A percentile compares a stretch with the other conserved stretches of the same genome.
These are phyloP conservation scores for Diaporthe destruens DNA, from an alignment of 2,329 filamentous ascomycete genomes.

Conservation along the genomic window DNA sequence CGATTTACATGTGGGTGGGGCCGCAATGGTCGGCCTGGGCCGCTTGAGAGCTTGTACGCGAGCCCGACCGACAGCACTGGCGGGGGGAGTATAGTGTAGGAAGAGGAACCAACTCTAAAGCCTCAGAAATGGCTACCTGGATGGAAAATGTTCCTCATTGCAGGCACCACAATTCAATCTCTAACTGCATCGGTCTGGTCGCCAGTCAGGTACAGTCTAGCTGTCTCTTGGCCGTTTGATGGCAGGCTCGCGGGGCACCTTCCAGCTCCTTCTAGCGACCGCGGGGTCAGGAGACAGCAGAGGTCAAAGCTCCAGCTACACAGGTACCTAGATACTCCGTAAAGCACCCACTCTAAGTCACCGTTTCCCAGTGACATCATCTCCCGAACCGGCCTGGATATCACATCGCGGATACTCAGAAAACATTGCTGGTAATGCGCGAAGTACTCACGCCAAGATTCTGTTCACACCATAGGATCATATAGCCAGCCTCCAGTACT, in stretches of 20 bases:
- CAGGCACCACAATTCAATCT: too few relatives aligned
- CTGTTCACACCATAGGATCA: too few relatives aligned
- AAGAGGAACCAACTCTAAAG: not conserved
- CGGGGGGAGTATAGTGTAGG: too few relatives aligned
- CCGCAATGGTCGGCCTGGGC: not conserved
- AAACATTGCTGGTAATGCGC: too few relatives aligned
- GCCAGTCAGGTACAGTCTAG: not conserved
- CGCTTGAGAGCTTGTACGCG: not conserved
- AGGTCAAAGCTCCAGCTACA: slow-evolving; percentile 17
- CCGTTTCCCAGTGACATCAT: slow-evolving; percentile 19
- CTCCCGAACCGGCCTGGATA: not conserved
- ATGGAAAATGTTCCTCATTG: not conserved
- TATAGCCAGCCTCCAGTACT: too few relatives aligned
- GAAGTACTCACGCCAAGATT: too few relatives aligned
- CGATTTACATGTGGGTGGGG: not conserved
- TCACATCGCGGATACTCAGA: not conserved
- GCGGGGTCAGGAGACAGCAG: slow-evolving; percentile 21
- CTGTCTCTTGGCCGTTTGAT: slow-evolving; percentile 2
- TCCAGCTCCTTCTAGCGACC: slow-evolving; percentile 25
- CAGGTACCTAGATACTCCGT: too few relatives aligned
- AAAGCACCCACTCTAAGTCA: not conserved
- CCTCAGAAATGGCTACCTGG: not conserved
- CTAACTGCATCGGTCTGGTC: not conserved
- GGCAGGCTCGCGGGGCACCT: not conserved
- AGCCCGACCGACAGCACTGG: not conserved